These are phyloP conservation scores for Acephala macrosclerotiorum DNA, from an alignment of 2,329 filamentous ascomycete species.

Conservation along the genomic window DNA sequence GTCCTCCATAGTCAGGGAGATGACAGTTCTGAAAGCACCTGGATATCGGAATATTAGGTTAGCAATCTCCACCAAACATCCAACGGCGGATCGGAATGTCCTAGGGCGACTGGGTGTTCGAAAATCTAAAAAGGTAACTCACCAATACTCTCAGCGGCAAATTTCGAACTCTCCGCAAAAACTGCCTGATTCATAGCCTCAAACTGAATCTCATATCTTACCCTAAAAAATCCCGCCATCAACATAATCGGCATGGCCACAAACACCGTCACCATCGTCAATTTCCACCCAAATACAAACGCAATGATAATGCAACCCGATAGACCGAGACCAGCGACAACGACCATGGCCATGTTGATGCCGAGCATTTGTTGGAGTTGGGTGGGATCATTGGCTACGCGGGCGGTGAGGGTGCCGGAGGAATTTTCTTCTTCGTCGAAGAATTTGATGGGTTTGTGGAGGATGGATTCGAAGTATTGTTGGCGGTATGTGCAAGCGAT, in stretches of 20 bases:
- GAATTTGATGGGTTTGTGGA: constrained; percentile 51
- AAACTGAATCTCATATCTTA: constrained; percentile 63
- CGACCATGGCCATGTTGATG: constrained; percentile 59
- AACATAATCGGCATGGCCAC: constrained; percentile 61
- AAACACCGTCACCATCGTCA: constrained; percentile 71
- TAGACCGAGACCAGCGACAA: constrained; percentile 70
- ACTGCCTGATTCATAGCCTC: constrained; percentile 63
- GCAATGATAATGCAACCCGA: constrained; percentile 70
- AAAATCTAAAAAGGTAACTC: constrained; percentile 36
- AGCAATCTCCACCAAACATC: too few species aligned
- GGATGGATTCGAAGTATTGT: constrained; percentile 54
- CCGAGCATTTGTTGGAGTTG: constrained; percentile 58
- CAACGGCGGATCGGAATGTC: too few species aligned
- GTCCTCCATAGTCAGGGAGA: constrained; percentile 63
- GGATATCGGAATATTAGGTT: too few species aligned
- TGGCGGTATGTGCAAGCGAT: constrained; percentile 49
- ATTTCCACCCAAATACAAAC: constrained; percentile 79
- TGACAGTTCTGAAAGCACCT: constrained; percentile 20
- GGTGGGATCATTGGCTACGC: constrained; percentile 56
- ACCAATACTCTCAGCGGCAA: constrained; percentile 66
- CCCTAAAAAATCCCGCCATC: constrained; percentile 52
- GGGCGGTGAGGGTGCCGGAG: constrained; percentile 54
- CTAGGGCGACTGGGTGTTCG: background rate
- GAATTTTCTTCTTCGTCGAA: constrained; percentile 55
- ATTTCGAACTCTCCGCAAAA: constrained; percentile 67